phyloP scores from a whole-genome alignment of 2,329 filamentous ascomycete species.

The Alternaria consortialis region DNA sequence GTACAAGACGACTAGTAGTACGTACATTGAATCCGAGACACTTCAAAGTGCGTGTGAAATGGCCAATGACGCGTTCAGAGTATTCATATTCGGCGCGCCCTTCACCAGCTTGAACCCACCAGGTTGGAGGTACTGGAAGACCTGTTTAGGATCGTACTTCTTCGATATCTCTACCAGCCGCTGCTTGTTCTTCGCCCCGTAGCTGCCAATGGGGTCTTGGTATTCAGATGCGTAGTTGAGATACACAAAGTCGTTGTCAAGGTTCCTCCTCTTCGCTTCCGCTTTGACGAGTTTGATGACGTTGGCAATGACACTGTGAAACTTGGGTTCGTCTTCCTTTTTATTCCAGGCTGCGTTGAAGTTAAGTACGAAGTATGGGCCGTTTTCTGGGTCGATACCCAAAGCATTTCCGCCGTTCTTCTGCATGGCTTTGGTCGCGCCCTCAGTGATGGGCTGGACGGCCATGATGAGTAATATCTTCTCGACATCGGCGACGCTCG shows the following conservation, averaged over 20 bases:
- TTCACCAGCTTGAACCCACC: slow-evolving; percentile 52
- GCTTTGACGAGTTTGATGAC: slow-evolving; percentile 13
- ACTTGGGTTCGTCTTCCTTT: slow-evolving; percentile 16
- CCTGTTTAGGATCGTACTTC: slow-evolving; percentile 52
- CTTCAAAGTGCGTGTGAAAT: neutral
- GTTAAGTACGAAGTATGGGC: slow-evolving; percentile 27
- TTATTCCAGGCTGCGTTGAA: slow-evolving; percentile 22
- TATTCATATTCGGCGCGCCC: slow-evolving; percentile 7
- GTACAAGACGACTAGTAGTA: too few relatives aligned
- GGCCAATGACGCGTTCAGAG: neutral
- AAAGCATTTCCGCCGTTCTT: slow-evolving; percentile 39
- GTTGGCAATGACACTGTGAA: slow-evolving; percentile 16
- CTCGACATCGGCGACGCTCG: slow-evolving; percentile 24
- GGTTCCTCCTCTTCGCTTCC: slow-evolving; percentile 13
- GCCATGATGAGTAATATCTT: slow-evolving; percentile 28
- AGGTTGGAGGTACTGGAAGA: slow-evolving; percentile 53
- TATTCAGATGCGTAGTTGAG: slow-evolving; percentile 36
- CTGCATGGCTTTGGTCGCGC: slow-evolving; percentile 19
- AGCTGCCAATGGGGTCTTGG: slow-evolving; percentile 53
- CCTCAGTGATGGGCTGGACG: slow-evolving; percentile 24
- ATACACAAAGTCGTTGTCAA: slow-evolving; percentile 24
- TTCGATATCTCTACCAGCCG: slow-evolving; percentile 42
- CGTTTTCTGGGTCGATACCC: slow-evolving; percentile 25
- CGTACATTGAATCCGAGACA: too few relatives aligned
- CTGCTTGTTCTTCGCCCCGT: slow-evolving; percentile 43